Base-by-base conservation (phyloP, 1,139 yeast species). In the Chernovozyma aurita region DNA sequence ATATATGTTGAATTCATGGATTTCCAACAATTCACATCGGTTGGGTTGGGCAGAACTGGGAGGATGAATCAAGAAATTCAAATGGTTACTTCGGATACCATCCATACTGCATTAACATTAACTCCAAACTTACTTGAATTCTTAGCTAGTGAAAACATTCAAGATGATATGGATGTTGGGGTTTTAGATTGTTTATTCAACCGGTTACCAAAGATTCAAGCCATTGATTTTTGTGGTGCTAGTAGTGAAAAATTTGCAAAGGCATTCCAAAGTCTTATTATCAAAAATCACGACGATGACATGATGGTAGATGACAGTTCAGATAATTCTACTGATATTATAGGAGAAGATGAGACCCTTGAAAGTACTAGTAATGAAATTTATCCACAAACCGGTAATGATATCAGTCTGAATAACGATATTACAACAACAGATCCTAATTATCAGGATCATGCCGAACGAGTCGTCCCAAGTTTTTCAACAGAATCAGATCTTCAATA, bases 21-120 rank as follows among this genome's bases (percentile, higher is more conserved):
- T 61, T 88, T 88, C 52, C 85, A 85, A 52, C 92, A 86, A 44
- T 84, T 88, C 55, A 87, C 97, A 0, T 83, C 94, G 1, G 82
- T 90, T 35, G 97, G 97, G 0, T 68, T 88, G 35, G 97, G 97
- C 3, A 69, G 96, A 44, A 85, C 96, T 0, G 86, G 86, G 7
- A 75, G 84, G 47, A 87, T 87, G 95, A 88, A 85, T 60, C 81
- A 78, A 57, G 95, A 85, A 58, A 88, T 88, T 47, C 95, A 87
- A 58, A 85, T 87, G 85, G 87, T 88, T 30, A 88, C 96, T 0
- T 70, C 82, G 32, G 62, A 68, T 21, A 88, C 96, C 3, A 78
- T 88, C 24, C 56, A 75, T 34, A 65, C 72, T 26, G 85, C 87
- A 38, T 64, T 88, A 28, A 56, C 63, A 36, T 60, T 78, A 45